Evolutionary conservation across 768 basidiomycete species (phyloP), one percentile per base, ranked within the genome.

Genomic region (Mycena floridula): DNA sequence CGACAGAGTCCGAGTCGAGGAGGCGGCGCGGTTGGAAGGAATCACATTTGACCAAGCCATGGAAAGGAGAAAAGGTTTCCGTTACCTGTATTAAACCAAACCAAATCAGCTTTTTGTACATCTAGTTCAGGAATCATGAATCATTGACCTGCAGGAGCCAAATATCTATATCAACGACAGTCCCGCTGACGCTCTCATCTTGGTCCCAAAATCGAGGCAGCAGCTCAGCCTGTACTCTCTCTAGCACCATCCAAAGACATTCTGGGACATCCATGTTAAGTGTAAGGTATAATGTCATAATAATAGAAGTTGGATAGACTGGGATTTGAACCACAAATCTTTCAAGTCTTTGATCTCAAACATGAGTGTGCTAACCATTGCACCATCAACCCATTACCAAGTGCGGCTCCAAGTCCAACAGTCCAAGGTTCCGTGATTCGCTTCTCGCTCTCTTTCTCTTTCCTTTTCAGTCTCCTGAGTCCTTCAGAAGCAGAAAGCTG

Each of bases 11-110:
- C 70, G 80, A 38, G 70, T 81, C 36, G 73, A 74, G 49, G 76
- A 79, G 43, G 80, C 78, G 1, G 81, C 80, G 2, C 64, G 65
- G 49, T 55, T 82, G 38, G 80, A 82, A 52, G 78, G 78, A 2
- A 68, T 83, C 21, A 72, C 73, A 3, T 72, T 80, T 47, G 76
- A 80, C 24, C 73, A 82, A 50, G 82, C 79, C 3, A 60, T 81
- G 54, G 69, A 70, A 48, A 69, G 68, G 50, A 69, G 73, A 50
- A n/a, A n/a, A n/a, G n/a, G n/a, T n/a, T n/a, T n/a, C n/a, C n/a
- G n/a, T n/a, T n/a, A n/a, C n/a, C n/a, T n/a, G n/a, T n/a, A n/a
- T n/a, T n/a, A n/a, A n/a, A n/a, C n/a, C n/a, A n/a, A n/a, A n/a
- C n/a, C n/a, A n/a, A n/a, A n/a, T n/a, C n/a, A n/a, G n/a, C n/a